phyloP scores from a whole-genome alignment of 2,329 filamentous ascomycete genomes.

The Botrytis cinerea region DNA sequence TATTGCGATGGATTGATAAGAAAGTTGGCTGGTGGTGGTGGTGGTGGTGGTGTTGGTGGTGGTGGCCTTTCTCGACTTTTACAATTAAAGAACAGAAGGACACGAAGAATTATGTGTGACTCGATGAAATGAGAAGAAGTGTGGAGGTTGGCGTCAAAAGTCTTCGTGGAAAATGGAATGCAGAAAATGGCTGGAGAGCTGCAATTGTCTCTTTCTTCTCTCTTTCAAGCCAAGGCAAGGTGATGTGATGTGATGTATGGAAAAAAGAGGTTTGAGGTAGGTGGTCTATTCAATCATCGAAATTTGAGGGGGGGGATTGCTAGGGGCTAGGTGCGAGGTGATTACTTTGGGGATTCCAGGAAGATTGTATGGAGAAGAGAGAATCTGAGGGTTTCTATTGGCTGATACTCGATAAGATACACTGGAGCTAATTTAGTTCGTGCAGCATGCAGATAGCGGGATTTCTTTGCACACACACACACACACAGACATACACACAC shows the following conservation, averaged over 20 bases:
- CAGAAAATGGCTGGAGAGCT: not conserved
- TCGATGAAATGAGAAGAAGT: not conserved
- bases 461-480: constrained; percentile 11
- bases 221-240: not conserved
- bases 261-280: not conserved
- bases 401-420: constrained; percentile 21
- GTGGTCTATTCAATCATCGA: constrained; percentile 3
- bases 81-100: not conserved
- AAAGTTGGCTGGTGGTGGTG: not conserved
- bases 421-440: constrained; percentile 17
- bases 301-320: not conserved
- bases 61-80: not conserved
- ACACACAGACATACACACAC: not conserved
- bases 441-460: constrained; percentile 23
- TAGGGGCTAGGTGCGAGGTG: too few species aligned
- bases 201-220: not conserved
- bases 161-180: not conserved
- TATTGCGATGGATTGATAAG: constrained; percentile 14
- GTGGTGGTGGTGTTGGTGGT: too few species aligned
- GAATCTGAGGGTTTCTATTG: not conserved
- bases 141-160: not conserved
- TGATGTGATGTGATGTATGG: not conserved
- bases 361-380: not conserved
- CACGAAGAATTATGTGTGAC: constrained; percentile 2
- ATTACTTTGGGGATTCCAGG: too few species aligned